Evolutionary conservation across 495 filamentous ascomycete species (phyloP), one percentile per base, ranked within the genome.

Genomic region (Hyaloscypha variabilis): DNA sequence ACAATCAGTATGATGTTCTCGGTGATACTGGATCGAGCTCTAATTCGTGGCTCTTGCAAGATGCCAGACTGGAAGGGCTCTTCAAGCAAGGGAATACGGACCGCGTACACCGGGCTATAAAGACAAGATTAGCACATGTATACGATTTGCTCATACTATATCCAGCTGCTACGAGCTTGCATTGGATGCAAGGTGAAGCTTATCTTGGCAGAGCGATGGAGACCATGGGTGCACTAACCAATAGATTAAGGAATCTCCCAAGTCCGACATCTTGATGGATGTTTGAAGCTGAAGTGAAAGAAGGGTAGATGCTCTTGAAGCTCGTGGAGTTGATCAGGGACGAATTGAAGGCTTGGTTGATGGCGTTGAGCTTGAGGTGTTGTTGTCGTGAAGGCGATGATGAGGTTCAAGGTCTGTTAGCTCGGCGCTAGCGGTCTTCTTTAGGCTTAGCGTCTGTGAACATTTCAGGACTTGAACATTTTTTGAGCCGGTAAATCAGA

Each of bases 31-130:
- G 60, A 13, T 42, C 26, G 51, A 46, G 21, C 23, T 29, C 51
- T 8, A 1, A 24, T 54, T 6, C 8, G 17, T 25, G 24, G 21
- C 6, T n/a, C 29, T n/a, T 21, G 54, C 25, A 31, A 57, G 23
- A 25, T 42, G 36, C 19, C 8, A 6, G 23, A 19, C 21, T 54
- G 10, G 23, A 39, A 53, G 52, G 53, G 66, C 57, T 64, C 50
- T 34, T 63, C 56, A 26, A 60, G 51, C 57, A 28, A 49, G 46
- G 61, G 70, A 75, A 64, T 77, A 97, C 94, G 91, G 82, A 99
- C 95, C 83, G 95, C 94, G 85, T 99, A 99, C 71, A 97, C 94
- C 81, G 95, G 95, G 83, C 95, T 99, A 73, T 71, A 72, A 31
- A 19, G 69, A 59, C 53, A 39, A 0, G 61, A 71, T 88, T 77